phyloP scores from a whole-genome alignment of 139 green algal species.

The Volvox reticuliferus region DNA sequence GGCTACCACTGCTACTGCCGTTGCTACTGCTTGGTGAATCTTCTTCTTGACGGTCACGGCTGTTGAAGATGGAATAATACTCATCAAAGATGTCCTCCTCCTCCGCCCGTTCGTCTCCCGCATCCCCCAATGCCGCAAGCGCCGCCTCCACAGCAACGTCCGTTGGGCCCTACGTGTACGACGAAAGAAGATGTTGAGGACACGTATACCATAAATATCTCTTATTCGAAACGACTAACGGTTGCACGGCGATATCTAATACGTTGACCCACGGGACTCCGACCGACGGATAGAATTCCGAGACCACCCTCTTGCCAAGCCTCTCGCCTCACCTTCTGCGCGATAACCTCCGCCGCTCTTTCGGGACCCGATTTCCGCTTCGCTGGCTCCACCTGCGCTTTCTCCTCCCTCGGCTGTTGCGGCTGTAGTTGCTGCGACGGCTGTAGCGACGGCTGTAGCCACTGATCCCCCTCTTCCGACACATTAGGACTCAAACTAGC shows the following conservation, averaged over 20 bases:
- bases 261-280: too few species aligned
- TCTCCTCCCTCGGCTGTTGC: too few species aligned
- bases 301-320: too few species aligned
- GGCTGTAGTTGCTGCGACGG: too few species aligned
- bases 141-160: slow-evolving; percentile 17
- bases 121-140: neutral
- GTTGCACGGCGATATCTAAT: too few species aligned
- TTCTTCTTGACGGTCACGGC: too few species aligned
- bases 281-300: too few species aligned
- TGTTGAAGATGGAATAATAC: slow-evolving; percentile 14
- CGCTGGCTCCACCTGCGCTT: neutral
- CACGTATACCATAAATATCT: too few species aligned
- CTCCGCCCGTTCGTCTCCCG: neutral
- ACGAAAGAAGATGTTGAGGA: too few species aligned
- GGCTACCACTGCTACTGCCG: slow-evolving; percentile 13
- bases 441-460: too few species aligned
- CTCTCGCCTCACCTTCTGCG: neutral
- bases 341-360: neutral
- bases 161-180: slow-evolving; percentile 27
- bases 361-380: neutral
- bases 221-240: too few species aligned
- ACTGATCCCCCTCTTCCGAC: too few species aligned
- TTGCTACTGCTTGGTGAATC: neutral
- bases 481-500: neutral
- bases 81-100: slow-evolving; percentile 19